Base-by-base conservation (phyloP, 2,329 filamentous ascomycete species). In the Curvularia sp. region DNA sequence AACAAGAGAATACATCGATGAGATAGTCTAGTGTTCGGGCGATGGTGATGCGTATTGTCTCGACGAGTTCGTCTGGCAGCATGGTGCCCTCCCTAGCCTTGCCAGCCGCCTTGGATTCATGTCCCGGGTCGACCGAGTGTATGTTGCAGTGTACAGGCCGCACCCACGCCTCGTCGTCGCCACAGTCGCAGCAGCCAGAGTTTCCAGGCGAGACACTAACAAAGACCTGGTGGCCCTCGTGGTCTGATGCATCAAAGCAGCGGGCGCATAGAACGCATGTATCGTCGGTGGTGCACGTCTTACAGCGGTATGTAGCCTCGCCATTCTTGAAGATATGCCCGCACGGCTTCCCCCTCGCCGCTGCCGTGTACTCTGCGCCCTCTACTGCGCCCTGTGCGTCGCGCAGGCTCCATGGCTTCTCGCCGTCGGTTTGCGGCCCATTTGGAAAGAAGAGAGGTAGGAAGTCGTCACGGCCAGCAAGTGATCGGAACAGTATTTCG, bases 1-100 rank as follows among this genome's bases (percentile, higher is more conserved):
- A 96, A 79, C 96, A 99, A 2, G 95, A 98, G 64, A 98, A 93
- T 60, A 99, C 93, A 80, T 99, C 95, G 80, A 94, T 97, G 63
- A 99, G 89, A 75, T 97, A 99, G 80, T 99, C 95, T 61, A 98
- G 85, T 10, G 88, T 89, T 58, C 92, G 86, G 1, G 91, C 87
- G 63, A 99, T 89, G 0, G 95, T 98, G 84, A 91, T 92, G 54
- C 89, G 86, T 60, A 98, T 92, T 69, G 87, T 90, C 57, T 88
- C 82, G 30, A 90, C 80, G 51, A 98, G 83, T 41, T 96, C 92
- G 30, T 87, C 83, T 0, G 95, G 92, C 48, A 97, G 79, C 5
- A 78, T 61, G 52, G 77, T 70, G n/a, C 67, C 81, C 46, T 83
- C 80, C 43, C 83, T 81, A 53, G 70, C 83, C 83, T 84, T 93